Percentiles rank a stretch among this genome's conserved stretches.
phyloP scores from a whole-genome alignment of 768 basidiomycete genomes.

The Tephrocybe sp. region DNA sequence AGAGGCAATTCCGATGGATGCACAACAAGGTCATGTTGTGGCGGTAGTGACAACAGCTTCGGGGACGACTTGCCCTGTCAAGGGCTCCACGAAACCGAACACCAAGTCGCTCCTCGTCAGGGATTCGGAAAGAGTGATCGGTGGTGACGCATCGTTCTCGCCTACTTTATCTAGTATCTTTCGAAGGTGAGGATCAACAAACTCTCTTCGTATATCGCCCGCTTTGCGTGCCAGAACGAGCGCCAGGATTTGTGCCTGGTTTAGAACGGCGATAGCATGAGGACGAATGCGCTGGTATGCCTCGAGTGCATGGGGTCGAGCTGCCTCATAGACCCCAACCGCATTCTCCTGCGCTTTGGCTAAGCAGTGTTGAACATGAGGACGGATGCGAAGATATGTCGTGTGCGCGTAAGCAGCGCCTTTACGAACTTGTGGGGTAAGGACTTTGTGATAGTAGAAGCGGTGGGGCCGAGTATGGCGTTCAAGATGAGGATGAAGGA shows the following conservation, averaged over 20 bases:
- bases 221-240: conserved; percentile 32
- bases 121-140: neutral
- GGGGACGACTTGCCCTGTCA: no score
- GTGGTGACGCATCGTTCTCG: conserved; percentile 26
- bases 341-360: conserved; percentile 1
- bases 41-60: no score
- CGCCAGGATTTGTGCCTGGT: conserved; percentile 36
- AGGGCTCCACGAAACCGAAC: no score
- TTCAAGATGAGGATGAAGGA: conserved; percentile 30
- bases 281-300: conserved; percentile 7
- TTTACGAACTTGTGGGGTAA: conserved; percentile 46
- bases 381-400: conserved; percentile 19
- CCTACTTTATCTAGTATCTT: conserved; percentile 77
- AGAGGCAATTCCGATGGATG: no score
- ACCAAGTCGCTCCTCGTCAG: no score
- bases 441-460: conserved; percentile 35
- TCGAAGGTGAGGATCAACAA: conserved; percentile 74
- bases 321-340: neutral
- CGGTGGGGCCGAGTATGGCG: conserved; percentile 29
- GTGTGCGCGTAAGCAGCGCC: conserved; percentile 35
- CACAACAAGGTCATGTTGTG: no score
- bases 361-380: conserved; percentile 5
- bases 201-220: conserved; percentile 53
- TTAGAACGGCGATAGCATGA: conserved; percentile 25
- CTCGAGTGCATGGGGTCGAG: conserved; percentile 1